Conservation (phyloP, 192 early-diverging fungal species). For the Backusella mclennaniae region DNA sequence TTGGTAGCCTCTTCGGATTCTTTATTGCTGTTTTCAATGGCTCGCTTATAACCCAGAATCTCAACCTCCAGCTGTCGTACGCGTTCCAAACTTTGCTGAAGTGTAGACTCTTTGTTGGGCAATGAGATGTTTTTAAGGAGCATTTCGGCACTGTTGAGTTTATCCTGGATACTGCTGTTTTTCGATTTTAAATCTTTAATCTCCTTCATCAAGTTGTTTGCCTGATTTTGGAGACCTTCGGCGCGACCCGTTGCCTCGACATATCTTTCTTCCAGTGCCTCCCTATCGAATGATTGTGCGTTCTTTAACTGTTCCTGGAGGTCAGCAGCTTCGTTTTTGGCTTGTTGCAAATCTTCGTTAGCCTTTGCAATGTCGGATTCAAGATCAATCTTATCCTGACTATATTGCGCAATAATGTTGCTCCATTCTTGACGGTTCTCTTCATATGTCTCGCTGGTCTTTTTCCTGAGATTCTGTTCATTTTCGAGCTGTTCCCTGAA, state of each 20-base stretch:
- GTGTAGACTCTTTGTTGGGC: neutral
- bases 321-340: neutral
- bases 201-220: neutral
- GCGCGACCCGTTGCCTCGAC: neutral
- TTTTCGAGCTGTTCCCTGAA: neutral
- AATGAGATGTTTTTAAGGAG: neutral
- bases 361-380: neutral
- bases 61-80: neutral
- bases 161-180: neutral
- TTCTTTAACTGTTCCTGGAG: neutral
- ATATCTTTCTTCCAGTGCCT: neutral
- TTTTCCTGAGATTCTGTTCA: neutral
- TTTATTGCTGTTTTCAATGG: neutral
- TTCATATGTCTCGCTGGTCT: neutral
- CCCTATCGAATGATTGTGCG: neutral
- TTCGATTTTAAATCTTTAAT: neutral
- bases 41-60: neutral
- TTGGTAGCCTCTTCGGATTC: neutral
- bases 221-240: neutral
- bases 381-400: neutral
- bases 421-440: neutral
- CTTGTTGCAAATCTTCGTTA: neutral
- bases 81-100: constrained; percentile 2
- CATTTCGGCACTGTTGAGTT: neutral
- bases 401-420: neutral